These are phyloP conservation scores for Petunia secreta DNA, from an alignment of 257 asterid genomes.

Conservation along the genomic window DNA sequence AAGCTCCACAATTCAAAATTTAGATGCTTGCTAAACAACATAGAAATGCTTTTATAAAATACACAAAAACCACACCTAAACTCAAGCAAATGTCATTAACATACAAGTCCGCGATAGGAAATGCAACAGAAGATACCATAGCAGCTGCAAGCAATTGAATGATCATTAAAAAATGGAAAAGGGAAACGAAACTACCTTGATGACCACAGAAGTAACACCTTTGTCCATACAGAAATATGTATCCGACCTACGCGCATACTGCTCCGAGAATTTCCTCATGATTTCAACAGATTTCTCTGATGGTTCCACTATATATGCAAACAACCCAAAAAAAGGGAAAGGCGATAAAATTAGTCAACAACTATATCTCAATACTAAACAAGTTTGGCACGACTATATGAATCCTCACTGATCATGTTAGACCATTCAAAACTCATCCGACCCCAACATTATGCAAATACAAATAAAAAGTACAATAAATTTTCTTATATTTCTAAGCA, in stretches of 20 bases:
- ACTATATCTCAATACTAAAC: no score
- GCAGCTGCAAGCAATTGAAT: not conserved
- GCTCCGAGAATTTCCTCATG: constrained; percentile 99
- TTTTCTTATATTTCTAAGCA: no score
- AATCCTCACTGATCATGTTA: no score
- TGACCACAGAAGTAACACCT: constrained; percentile 88
- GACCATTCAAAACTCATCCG: no score
- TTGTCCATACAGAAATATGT: constrained; percentile 93
- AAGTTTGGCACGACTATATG: no score
- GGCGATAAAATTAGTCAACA: no score
- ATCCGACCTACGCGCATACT: constrained; percentile 87
- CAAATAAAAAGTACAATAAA: no score
- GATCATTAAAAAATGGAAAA: not conserved
- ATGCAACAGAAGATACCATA: not conserved
- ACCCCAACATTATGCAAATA: no score
- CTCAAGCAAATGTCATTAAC: not conserved
- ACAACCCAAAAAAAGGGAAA: constrained; percentile 24
- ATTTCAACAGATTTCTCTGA: constrained; percentile 88
- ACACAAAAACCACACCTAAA: not conserved
- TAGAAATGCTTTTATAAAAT: not conserved
- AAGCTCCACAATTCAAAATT: not conserved
- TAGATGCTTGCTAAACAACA: not conserved
- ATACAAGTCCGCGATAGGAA: not conserved
- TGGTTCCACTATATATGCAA: constrained; percentile 66
- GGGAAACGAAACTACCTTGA: constrained; percentile 54